Conservation (phyloP, 208 protist genomes). For the Zelonia costaricensis region DNA sequence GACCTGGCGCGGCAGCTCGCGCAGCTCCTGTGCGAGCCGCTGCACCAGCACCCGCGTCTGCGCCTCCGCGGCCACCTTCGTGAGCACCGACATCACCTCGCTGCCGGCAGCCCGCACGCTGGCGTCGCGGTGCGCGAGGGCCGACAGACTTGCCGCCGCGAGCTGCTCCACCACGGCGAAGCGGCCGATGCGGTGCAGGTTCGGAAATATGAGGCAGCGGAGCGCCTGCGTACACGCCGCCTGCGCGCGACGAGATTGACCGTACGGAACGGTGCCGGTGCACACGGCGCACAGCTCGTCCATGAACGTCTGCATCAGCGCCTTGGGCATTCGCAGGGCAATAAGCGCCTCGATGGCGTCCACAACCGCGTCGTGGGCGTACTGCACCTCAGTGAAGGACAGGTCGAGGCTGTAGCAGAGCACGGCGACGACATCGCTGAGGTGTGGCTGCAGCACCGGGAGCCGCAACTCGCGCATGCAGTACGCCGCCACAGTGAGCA, state of each 20-base stretch:
- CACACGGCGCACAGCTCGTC: constrained; percentile 56
- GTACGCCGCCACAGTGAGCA: constrained; percentile 17
- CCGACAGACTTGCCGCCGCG: constrained; percentile 39
- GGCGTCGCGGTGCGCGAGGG: constrained; percentile 56
- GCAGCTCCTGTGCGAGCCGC: constrained; percentile 41
- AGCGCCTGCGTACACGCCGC: constrained; percentile 43
- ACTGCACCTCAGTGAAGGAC: constrained; percentile 49
- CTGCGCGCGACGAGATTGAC: constrained; percentile 43
- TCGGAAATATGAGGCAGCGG: constrained; percentile 51
- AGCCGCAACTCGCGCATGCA: constrained; percentile 3
- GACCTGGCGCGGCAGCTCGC: constrained; percentile 7
- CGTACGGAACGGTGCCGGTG: constrained; percentile 24
- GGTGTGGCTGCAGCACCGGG: constrained; percentile 6
- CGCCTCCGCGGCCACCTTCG: constrained; percentile 65
- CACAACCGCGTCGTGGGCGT: constrained; percentile 27
- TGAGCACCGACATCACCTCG: constrained; percentile 61
- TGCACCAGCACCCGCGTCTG: constrained; percentile 55
- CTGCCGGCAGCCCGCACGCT: constrained; percentile 44
- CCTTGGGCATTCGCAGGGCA: constrained; percentile 38
- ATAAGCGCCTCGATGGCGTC: constrained; percentile 33
- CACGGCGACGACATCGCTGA: constrained; percentile 14
- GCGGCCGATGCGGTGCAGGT: constrained; percentile 82
- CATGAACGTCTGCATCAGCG: constrained; percentile 43
- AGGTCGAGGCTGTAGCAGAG: constrained; percentile 50
- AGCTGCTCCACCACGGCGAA: constrained; percentile 63